Evolutionary conservation across 2,329 filamentous ascomycete species (phyloP).

Genomic region (Aspergillus sp.): DNA sequence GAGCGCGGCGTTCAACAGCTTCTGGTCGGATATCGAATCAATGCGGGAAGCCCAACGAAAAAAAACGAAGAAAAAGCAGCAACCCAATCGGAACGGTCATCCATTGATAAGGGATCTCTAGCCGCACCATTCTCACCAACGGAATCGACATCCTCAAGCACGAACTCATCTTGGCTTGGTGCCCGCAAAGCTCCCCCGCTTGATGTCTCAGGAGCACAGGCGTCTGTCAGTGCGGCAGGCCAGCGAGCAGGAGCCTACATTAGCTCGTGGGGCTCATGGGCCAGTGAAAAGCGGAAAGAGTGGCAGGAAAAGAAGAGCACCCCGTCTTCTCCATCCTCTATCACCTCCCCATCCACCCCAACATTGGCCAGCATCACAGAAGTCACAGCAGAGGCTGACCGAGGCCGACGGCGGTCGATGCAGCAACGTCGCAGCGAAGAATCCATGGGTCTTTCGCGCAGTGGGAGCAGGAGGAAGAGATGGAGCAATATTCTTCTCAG

Average conservation of each 20-base stretch:
- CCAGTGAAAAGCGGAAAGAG: conserved; percentile 43
- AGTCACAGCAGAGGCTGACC: conserved; percentile 17
- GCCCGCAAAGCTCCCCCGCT: conserved; percentile 32
- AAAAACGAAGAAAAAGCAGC: conserved; percentile 30
- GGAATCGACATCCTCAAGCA: conserved; percentile 7
- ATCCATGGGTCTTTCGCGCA: conserved; percentile 21
- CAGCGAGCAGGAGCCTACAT: conserved; percentile 59
- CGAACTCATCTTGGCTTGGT: conserved; percentile 17
- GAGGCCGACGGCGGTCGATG: conserved; percentile 25
- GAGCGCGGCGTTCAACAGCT: conserved; percentile 75
- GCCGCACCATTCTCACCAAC: background rate
- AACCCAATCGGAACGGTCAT: conserved; percentile 23
- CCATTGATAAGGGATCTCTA: conserved; percentile 14
- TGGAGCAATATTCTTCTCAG: conserved; percentile 33
- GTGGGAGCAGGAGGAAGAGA: conserved; percentile 29
- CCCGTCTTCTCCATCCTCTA: conserved; percentile 20
- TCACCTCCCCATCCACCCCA: conserved; percentile 16
- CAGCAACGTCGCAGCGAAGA: conserved; percentile 23
- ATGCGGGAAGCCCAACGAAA: conserved; percentile 70
- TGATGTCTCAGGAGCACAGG: conserved; percentile 52
- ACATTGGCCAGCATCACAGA: conserved; percentile 20
- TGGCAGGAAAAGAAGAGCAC: conserved; percentile 38
- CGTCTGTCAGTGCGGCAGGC: conserved; percentile 49
- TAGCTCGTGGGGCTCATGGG: conserved; percentile 61
- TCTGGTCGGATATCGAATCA: conserved; percentile 86